Base-by-base conservation (phyloP, 805 yeast genomes). In the Saturnispora dispora region DNA sequence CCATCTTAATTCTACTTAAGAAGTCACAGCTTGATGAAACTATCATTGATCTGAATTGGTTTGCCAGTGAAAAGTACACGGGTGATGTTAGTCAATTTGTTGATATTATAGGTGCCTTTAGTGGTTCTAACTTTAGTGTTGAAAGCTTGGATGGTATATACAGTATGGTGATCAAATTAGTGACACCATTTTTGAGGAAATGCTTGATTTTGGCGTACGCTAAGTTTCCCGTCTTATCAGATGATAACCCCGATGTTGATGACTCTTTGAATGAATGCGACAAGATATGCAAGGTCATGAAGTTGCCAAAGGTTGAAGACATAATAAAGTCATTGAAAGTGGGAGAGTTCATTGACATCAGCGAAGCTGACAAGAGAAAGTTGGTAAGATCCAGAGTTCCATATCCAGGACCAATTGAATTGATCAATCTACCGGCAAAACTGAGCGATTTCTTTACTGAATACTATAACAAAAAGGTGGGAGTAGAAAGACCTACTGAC, bases 401-500 rank as follows among this genome's bases (percentile, higher is more conserved):
- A 37, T 88, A 79, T 58, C 93, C 95, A 0, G 86, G 86, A 0
- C 60, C 76, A 2, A 67, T 83, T n/a, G 71, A 74, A 40, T 69
- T 89, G 46, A 71, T 85, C 22, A 71, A 75, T 32, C 71, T 89
- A 17, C 96, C 96, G 0, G 64, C 69, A 2, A 73, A 85, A 47
- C 66, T 88, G 53, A 90, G 85, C 61, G 72, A 70, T 37, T 81
- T 88, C 55, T 87, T 85, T 67, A 82, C 87, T 3, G 71, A 76
- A 36, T 71, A 77, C 50, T 71, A 78, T 51, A 76, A 78, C 55
- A 71, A 69, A 59, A 72, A 71, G 25, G 63, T 68, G 42, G 69
- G 70, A 22, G 67, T 45, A 3, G 46, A 53, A 4, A 51, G 63
- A 58, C 73, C 71, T 30, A 74, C 73, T 45, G 95, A 90, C 56